phyloP scores from a whole-genome alignment of 1,284 basidiomycete species.

The Marasmius sp. region DNA sequence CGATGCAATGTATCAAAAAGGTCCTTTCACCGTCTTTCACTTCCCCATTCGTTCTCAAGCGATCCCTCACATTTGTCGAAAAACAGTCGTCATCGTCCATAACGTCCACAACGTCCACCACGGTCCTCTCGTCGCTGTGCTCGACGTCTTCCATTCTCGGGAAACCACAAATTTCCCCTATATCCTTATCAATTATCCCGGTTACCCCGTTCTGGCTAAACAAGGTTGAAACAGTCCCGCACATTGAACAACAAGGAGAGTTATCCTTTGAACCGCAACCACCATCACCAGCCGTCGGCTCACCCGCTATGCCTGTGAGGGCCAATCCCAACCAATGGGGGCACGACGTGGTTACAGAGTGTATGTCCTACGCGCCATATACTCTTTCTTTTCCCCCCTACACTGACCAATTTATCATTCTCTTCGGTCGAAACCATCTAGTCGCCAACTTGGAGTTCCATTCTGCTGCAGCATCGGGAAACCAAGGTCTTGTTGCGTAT shows the following conservation, averaged over 20 bases:
- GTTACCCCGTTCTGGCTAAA: not conserved
- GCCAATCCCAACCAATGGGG: slow-evolving; percentile 43
- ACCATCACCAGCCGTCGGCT: slow-evolving; percentile 7
- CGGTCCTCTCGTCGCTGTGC: not conserved
- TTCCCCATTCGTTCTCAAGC: too few species aligned
- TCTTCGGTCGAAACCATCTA: slow-evolving; percentile 27
- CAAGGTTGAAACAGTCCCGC: not conserved
- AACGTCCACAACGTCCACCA: not conserved
- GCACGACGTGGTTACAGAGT: slow-evolving; percentile 79
- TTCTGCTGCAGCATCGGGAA: slow-evolving; percentile 84
- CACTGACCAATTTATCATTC: slow-evolving; percentile 14
- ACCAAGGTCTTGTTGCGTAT: slow-evolving; percentile 85
- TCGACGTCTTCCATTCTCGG: not conserved
- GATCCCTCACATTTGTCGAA: too few species aligned
- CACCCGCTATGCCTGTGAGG: slow-evolving; percentile 39
- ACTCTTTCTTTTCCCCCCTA: not conserved
- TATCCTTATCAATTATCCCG: not conserved
- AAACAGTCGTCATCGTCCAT: too few species aligned
- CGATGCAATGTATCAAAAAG: too few species aligned
- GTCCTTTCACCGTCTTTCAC: too few species aligned
- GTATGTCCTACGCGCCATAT: slow-evolving; percentile 40
- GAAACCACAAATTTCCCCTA: not conserved
- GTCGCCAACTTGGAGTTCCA: slow-evolving; percentile 88
- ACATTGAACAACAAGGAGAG: slow-evolving; percentile 6
- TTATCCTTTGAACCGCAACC: slow-evolving; percentile 5